These are phyloP conservation scores for Rhododendron kiyosumense DNA, from an alignment of 148 eudicot species.

Conservation along the genomic window DNA sequence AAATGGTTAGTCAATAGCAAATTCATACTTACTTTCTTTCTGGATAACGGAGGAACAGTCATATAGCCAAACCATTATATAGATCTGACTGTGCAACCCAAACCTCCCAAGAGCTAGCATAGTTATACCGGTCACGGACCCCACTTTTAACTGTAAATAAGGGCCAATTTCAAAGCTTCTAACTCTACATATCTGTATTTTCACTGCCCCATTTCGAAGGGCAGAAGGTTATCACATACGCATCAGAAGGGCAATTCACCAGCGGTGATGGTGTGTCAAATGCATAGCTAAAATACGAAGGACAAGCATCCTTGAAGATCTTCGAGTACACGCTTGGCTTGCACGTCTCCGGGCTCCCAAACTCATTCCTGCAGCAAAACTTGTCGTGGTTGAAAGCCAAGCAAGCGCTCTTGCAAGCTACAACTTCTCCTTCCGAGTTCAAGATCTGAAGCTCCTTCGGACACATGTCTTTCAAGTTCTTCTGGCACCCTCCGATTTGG, in stretches of 20 bases:
- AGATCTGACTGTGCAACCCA: too few species aligned
- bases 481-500: constrained; percentile 42
- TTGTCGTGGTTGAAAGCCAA: constrained; percentile 53
- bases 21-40: not conserved
- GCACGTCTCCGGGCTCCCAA: constrained; percentile 53
- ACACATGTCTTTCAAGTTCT: constrained; percentile 39
- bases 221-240: constrained; percentile 54
- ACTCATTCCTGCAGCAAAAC: constrained; percentile 67
- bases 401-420: constrained; percentile 75
- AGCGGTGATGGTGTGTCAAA: constrained; percentile 51
- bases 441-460: constrained; percentile 48
- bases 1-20: not conserved
- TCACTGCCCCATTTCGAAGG: constrained; percentile 40
- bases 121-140: too few species aligned
- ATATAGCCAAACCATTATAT: too few species aligned
- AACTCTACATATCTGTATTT: not conserved
- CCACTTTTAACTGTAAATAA: not conserved
- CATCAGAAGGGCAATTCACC: constrained; percentile 53
- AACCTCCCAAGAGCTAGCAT: too few species aligned
- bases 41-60: too few species aligned
- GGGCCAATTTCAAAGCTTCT: not conserved
- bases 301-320: constrained; percentile 65
- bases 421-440: constrained; percentile 37
- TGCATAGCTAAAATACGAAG: constrained; percentile 58
- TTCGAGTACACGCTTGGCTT: constrained; percentile 55